These are phyloP conservation scores for Arctostaphylos glauca DNA, from an alignment of 148 eudicot genomes.

Conservation along the genomic window DNA sequence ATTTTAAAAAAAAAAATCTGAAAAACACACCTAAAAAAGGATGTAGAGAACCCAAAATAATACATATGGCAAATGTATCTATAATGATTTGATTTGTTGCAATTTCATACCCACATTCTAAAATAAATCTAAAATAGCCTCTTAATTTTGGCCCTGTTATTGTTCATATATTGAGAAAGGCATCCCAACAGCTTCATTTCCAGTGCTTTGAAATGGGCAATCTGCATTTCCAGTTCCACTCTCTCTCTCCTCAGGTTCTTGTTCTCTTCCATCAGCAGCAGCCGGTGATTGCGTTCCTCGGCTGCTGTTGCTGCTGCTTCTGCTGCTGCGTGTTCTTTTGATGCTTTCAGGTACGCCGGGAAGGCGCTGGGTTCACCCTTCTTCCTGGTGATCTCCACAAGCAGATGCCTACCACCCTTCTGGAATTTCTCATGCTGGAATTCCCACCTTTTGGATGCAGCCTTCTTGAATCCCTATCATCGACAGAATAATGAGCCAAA, in stretches of 20 bases:
- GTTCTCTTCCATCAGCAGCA: conserved; percentile 35
- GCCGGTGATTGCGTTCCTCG: background rate
- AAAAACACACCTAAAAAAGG: too few relatives aligned
- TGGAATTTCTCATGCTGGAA: conserved; percentile 40
- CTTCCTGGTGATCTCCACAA: conserved; percentile 30
- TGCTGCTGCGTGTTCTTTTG: background rate
- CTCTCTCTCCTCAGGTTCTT: conserved; percentile 25
- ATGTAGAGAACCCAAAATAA: too few relatives aligned
- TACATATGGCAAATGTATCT: too few relatives aligned
- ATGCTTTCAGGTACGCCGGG: conserved; percentile 27
- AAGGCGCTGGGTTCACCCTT: conserved; percentile 33
- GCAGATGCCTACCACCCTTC: conserved; percentile 25
- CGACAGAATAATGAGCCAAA: background rate
- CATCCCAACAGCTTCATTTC: conserved; percentile 24
- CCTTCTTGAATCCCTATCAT: conserved; percentile 35
- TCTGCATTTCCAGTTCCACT: conserved; percentile 31
- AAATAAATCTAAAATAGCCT: conserved; percentile 11
- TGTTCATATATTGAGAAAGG: conserved; percentile 22
- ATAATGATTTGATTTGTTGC: background rate
- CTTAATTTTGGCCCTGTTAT: conserved; percentile 11
- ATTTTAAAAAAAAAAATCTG: too few relatives aligned
- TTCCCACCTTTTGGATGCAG: conserved; percentile 34
- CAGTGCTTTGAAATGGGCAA: conserved; percentile 29
- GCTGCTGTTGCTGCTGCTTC: background rate
- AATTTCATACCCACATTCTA: background rate